Evolutionary conservation across 2,329 filamentous ascomycete species (phyloP), one percentile per base, ranked within the genome.

Genomic region (Mollisiaceae sp.): DNA sequence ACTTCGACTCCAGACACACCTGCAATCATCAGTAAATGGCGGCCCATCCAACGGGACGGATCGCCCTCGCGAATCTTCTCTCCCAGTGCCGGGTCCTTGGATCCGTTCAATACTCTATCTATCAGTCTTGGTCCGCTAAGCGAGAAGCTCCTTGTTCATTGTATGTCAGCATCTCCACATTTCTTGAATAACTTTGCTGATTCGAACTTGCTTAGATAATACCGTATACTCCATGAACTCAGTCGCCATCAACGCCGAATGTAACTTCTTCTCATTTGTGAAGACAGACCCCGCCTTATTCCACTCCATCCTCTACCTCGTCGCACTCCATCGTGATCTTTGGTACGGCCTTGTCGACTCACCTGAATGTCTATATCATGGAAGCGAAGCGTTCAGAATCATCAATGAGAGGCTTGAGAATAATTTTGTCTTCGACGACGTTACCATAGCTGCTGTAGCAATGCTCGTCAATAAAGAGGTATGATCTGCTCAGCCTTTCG

Each of bases 381-480:
- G 68, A 58, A 60, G 63, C n/a, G 62, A 69, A 59, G 68, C 69
- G 2, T 65, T 71, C 15, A 56, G 65, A 35, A 50, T 67, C 4
- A 64, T 70, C 15, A 69, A 68, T 50, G 62, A 65, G 24, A 59
- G 68, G 12, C 60, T 70, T 14, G 27, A 43, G 20, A 43, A 65
- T 39, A 22, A 11, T 8, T 39, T 36, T 45, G 35, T 43, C 27
- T 62, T 64, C 35, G 65, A 55, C 47, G 67, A 69, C 41, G 41
- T 38, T 47, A 69, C 69, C 0, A 69, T 70, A 36, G 67, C 65
- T 47, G 67, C 67, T 35, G 69, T 70, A 20, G 65, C 67, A 22
- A 66, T 69, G 62, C 63, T 70, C 14, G 63, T 65, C 14, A 70
- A 66, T 32, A 70, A 67, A 58, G 69, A 70, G 58, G 68, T 62